Base-by-base conservation (phyloP, 2,329 filamentous ascomycete species). In the Amauroascus niger region DNA sequence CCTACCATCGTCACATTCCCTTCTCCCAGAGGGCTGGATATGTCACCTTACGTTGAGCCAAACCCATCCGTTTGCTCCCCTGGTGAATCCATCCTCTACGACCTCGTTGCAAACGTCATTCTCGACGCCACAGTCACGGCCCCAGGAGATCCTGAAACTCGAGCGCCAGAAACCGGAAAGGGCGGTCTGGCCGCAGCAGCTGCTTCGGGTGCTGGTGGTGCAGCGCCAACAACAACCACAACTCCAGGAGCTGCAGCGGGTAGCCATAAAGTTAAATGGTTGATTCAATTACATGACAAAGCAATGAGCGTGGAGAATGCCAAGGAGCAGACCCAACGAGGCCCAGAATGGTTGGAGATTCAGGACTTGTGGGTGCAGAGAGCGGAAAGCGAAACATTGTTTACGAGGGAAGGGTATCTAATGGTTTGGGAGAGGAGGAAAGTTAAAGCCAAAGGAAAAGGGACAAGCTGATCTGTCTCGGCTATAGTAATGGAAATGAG, bases 1-100 rank as follows among this genome's bases (percentile, higher is more conserved):
- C 93, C 91, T 0, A 98, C 93, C 8, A 98, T 98, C 64, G 93
- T 98, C 59, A 97, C 91, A 0, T 98, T 97, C 69, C 88, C 91
- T 59, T 85, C 88, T 6, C 80, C 88, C 3, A 79, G 84, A 65
- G 81, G 84, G 40, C 81, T 98, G 7, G 89, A 98, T 67, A 84
- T 96, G 76, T 79, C 83, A 4, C 89, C 90, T 0, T 97, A 93
- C 64, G 88, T 95, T 11, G 88, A 97, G 71, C 90, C 91, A 0
- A 88, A 90, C 64, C 86, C 88, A 0, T 71, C 76, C 4, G 67
- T 85, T 35, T 82, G 85, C 68, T 79, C 83, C 0, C 80, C 81
- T 0, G 81, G 85, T 1, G 88, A 95, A 67, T 89, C 91, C 1
- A 87, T 97, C 61, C 83, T 86, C 76, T 98, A 98, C 70, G 93